Evolutionary conservation across 2,329 filamentous ascomycete species (phyloP), one percentile per base, ranked within the genome.

Genomic region (Penicillium psychrosexuale): DNA sequence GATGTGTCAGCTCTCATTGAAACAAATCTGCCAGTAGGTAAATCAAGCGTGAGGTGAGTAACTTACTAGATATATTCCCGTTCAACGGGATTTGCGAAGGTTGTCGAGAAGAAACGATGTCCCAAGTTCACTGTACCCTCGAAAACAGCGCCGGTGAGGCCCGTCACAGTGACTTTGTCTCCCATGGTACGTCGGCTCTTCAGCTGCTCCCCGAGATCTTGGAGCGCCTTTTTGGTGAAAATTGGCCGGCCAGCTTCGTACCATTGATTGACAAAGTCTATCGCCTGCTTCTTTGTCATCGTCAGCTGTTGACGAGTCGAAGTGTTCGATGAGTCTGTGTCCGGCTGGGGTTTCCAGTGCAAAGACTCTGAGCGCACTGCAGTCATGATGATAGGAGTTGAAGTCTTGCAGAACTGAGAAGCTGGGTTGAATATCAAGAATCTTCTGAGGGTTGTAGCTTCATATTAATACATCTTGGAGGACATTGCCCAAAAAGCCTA

Each of bases 231-330:
- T 34, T 60, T 62, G 31, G 52, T 60, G 5, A 70, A 70, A 31
- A 69, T 60, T 6, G 59, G 60, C 8, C 57, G 60, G 7, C 64
- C 63, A 0, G 54, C 46, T 1, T 55, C 43, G 43, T 66, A 69
- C 8, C 65, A 48, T 5, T 54, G 43, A 13, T 55, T 34, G 28
- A 68, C 57, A 22, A 60, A 63, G 3, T 51, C 56, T 5, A 65
- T 27, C 8, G 58, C 59, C 6, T 56, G 50, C 2, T 61, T 51
- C 11, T 54, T 59, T 15, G 17, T 37, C 8, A 17, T 37, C 15
- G 5, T 37, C n/a, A 17, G 8, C n/a, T 1, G 8, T 11, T n/a
- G 3, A 34, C 3, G 6, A 8, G 15, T n/a, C 15, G 33, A 34
- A n/a, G 33, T 34, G 3, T 34, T 34, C 33, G 15, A n/a, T 9